Percentiles rank a stretch among this genome's conserved stretches.
Evolutionary conservation across 2,329 filamentous ascomycete genomes (phyloP).

Genomic region (Epicoccum nigrum): DNA sequence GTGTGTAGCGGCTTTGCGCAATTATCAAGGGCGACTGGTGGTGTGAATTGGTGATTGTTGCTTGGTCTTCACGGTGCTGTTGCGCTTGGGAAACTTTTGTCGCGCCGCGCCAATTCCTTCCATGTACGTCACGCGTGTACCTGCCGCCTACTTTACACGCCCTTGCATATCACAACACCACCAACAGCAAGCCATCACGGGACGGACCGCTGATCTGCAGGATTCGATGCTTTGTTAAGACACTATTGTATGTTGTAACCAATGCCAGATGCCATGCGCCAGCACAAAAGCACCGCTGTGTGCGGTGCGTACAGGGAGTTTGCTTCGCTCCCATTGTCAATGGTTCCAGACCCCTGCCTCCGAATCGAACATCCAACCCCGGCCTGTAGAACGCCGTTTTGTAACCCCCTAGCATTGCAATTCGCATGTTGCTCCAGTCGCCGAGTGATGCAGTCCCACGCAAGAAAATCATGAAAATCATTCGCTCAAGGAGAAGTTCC

Average conservation of each 20-base stretch:
- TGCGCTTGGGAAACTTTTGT: slow-evolving; percentile 28
- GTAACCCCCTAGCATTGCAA: slow-evolving; percentile 26
- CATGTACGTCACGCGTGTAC: slow-evolving; percentile 24
- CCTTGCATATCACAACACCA: neutral
- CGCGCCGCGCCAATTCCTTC: slow-evolving; percentile 29
- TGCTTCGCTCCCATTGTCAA: slow-evolving; percentile 10
- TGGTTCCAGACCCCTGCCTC: slow-evolving; percentile 15
- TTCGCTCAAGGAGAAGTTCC: slow-evolving; percentile 45
- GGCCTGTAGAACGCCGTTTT: slow-evolving; percentile 41
- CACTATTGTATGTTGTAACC: slow-evolving; percentile 38
- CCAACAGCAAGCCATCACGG: neutral
- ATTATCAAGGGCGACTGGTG: neutral
- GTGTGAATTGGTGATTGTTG: slow-evolving; percentile 3
- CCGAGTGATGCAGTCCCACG: slow-evolving; percentile 45
- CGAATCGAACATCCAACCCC: slow-evolving; percentile 20
- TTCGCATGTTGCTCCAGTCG: slow-evolving; percentile 45
- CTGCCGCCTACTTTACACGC: slow-evolving; percentile 4
- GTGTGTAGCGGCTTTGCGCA: neutral
- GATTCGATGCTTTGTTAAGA: slow-evolving; percentile 31
- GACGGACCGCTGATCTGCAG: slow-evolving; percentile 11
- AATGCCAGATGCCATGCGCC: slow-evolving; percentile 19
- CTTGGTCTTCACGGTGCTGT: neutral
- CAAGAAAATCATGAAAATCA: slow-evolving; percentile 45
- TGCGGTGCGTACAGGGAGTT: slow-evolving; percentile 14
- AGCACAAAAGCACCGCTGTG: slow-evolving; percentile 19